A percentile compares a stretch with the other conserved stretches of the same genome.
Evolutionary conservation across 345 rosid species (phyloP).

Genomic region (Populus nigra): DNA sequence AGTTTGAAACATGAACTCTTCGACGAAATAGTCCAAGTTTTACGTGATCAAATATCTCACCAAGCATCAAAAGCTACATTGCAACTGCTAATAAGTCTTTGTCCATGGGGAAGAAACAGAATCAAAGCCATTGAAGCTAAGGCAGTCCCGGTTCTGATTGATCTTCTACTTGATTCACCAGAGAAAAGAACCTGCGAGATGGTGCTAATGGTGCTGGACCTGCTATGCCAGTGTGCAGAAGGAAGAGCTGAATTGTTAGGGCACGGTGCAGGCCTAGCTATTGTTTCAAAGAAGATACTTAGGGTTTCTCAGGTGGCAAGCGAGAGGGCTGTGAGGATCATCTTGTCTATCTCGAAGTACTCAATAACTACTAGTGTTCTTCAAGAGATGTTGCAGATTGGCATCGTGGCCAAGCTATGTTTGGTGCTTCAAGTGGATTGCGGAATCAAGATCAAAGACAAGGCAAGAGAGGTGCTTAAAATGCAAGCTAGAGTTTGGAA

Average conservation of each 20-base stretch:
- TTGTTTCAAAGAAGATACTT: constrained; percentile 45
- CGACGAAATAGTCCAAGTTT: constrained; percentile 32
- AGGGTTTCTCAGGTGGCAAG: constrained; percentile 39
- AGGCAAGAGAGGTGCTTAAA: constrained; percentile 43
- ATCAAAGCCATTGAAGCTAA: constrained; percentile 50
- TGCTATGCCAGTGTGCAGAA: constrained; percentile 45
- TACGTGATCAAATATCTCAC: constrained; percentile 46
- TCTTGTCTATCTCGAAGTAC: constrained; percentile 32
- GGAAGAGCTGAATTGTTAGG: constrained; percentile 38
- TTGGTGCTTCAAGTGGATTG: constrained; percentile 40
- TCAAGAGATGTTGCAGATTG: constrained; percentile 47
- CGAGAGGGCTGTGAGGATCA: constrained; percentile 43
- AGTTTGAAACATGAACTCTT: constrained; percentile 33
- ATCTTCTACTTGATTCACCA: constrained; percentile 45
- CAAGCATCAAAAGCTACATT: constrained; percentile 46
- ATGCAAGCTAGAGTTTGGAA: constrained; percentile 43
- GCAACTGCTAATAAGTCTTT: constrained; percentile 35
- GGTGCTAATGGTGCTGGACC: constrained; percentile 31
- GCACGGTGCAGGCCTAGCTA: constrained; percentile 40
- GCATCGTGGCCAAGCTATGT: constrained; percentile 40
- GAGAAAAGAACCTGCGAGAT: constrained; percentile 44
- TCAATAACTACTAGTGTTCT: constrained; percentile 31
- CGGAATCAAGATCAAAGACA: constrained; percentile 32
- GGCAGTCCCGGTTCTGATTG: constrained; percentile 31
- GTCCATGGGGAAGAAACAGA: constrained; percentile 66